These are phyloP conservation scores for Metschnikowia amazonensis DNA, from an alignment of 805 yeast genomes.

Conservation along the genomic window DNA sequence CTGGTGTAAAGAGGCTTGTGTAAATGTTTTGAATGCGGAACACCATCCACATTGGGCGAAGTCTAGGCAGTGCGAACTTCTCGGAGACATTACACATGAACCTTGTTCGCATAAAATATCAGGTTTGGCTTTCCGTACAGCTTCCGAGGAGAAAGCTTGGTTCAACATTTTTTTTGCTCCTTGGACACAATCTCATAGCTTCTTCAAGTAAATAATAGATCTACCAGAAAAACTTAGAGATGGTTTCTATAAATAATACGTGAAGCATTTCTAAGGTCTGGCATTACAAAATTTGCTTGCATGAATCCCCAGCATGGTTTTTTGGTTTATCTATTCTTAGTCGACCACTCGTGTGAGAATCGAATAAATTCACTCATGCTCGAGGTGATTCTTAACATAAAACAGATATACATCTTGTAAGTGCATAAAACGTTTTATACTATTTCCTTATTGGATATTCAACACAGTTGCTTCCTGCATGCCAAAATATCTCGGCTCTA, in stretches of 20 bases:
- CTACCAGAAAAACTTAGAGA: no score
- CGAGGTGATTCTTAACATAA: no score
- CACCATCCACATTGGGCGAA: not conserved
- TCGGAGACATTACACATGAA: not conserved
- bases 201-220: no score
- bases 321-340: no score
- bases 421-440: not conserved
- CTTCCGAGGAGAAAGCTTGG: not conserved
- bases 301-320: no score
- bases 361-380: no score
- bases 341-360: no score
- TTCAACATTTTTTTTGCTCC: not conserved
- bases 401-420: not conserved
- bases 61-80: conserved; percentile 2
- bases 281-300: no score
- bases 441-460: not conserved
- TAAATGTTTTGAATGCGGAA: not conserved
- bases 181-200: no score
- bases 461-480: not conserved
- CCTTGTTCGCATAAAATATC: not conserved
- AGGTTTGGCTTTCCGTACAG: not conserved
- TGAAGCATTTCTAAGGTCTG: no score
- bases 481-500: not conserved
- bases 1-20: not conserved
- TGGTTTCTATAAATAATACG: no score